Conservation (phyloP, 192 early-diverging fungal species). For the Phycomyces blakesleeanus region DNA sequence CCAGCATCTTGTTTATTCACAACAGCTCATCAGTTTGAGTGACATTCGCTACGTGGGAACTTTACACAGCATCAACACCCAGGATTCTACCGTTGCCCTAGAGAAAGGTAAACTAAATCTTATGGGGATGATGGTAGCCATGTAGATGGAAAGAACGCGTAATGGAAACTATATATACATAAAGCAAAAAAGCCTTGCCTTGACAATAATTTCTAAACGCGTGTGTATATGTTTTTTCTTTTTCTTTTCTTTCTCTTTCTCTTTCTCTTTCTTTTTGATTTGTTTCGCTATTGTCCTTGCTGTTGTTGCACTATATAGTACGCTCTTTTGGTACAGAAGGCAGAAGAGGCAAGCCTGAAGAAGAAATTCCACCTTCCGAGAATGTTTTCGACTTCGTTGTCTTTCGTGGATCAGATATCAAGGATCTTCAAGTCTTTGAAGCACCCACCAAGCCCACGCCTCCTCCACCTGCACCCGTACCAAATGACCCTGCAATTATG, state of each 20-base stretch:
- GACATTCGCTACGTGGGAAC: constrained; percentile 91
- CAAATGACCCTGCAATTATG: constrained; percentile 83
- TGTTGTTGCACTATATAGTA: constrained; percentile 64
- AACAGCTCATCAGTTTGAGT: constrained; percentile 73
- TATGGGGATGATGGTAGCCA: neutral
- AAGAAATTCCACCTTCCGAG: constrained; percentile 85
- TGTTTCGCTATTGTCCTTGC: neutral
- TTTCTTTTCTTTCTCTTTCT: neutral
- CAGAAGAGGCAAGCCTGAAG: constrained; percentile 64
- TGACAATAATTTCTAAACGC: neutral
- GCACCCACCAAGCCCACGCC: constrained; percentile 45
- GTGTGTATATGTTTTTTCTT: neutral
- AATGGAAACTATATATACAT: no score
- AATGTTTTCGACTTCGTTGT: constrained; percentile 90
- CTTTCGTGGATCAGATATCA: constrained; percentile 91
- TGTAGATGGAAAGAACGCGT: no score
- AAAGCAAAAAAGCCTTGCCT: no score
- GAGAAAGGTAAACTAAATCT: constrained; percentile 78
- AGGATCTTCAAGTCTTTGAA: constrained; percentile 72
- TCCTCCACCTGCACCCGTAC: constrained; percentile 53
- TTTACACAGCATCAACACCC: constrained; percentile 81
- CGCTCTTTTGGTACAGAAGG: constrained; percentile 96
- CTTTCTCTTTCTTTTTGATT: neutral
- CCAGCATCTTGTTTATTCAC: constrained; percentile 13
- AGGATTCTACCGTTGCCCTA: constrained; percentile 85